A percentile compares a stretch with the other conserved stretches of the same genome.
Conservation (phyloP, 2,329 filamentous ascomycete genomes). For the Stagonosporopsis tanaceti region DNA sequence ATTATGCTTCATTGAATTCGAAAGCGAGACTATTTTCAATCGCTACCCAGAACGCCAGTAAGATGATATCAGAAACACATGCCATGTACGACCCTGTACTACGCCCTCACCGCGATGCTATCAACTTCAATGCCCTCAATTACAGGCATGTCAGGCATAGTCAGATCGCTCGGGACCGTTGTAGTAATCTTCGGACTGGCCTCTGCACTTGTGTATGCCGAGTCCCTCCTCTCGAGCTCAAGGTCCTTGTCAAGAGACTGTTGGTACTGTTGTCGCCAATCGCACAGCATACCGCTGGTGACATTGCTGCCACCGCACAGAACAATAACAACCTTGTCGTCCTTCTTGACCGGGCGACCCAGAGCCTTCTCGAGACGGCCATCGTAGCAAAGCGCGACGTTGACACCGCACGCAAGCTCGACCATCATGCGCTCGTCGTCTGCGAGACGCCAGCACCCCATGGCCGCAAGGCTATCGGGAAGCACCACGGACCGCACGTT, state of each 20-base stretch:
- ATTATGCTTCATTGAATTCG: not conserved
- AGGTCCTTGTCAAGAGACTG: slow-evolving; percentile 27
- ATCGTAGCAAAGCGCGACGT: slow-evolving; percentile 73
- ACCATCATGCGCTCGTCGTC: slow-evolving; percentile 84
- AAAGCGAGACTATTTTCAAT: not conserved
- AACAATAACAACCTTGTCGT: slow-evolving; percentile 80
- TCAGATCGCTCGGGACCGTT: slow-evolving; percentile 11
- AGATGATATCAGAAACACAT: not conserved
- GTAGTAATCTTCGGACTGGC: slow-evolving; percentile 11
- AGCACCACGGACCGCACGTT: slow-evolving; percentile 70
- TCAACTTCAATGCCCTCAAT: slow-evolving; percentile 18
- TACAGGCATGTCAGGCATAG: slow-evolving; percentile 9
- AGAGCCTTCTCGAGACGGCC: slow-evolving; percentile 66
- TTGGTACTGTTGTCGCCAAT: slow-evolving; percentile 56
- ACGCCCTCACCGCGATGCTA: slow-evolving; percentile 8
- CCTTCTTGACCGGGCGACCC: slow-evolving; percentile 68
- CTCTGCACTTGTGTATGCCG: slow-evolving; percentile 21
- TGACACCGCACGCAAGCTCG: slow-evolving; percentile 85
- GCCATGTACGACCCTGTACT: not conserved
- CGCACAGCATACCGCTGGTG: slow-evolving; percentile 59
- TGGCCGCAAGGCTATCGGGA: slow-evolving; percentile 78
- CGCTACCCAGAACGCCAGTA: slow-evolving; percentile 14
- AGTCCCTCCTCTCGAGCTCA: slow-evolving; percentile 30
- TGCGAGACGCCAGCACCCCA: slow-evolving; percentile 77
- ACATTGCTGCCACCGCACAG: slow-evolving; percentile 76